Conservation (phyloP, 331 rosid species). For the Erythrophleum ivorense region DNA sequence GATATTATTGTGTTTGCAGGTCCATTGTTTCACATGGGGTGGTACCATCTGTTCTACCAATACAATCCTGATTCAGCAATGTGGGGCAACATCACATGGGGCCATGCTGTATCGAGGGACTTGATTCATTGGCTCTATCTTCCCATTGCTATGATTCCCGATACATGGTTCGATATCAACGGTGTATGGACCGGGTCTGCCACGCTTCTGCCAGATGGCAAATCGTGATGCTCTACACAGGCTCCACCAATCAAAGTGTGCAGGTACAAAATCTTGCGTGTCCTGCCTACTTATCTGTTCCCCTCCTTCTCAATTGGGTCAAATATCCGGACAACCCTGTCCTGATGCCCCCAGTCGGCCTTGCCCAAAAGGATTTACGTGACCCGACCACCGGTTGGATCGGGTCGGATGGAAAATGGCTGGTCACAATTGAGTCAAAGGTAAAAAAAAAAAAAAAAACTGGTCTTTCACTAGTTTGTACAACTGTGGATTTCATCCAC, state of each 20-base stretch:
- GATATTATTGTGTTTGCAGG: slow-evolving; percentile 43
- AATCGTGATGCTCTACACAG: slow-evolving; percentile 72
- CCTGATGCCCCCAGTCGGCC: slow-evolving; percentile 60
- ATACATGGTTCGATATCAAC: slow-evolving; percentile 58
- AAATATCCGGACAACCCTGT: slow-evolving; percentile 70
- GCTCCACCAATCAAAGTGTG: slow-evolving; percentile 52
- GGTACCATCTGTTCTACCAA: slow-evolving; percentile 90
- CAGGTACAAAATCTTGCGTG: slow-evolving; percentile 81
- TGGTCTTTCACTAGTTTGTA: slow-evolving; percentile 61
- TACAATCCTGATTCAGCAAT: slow-evolving; percentile 82
- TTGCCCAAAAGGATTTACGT: slow-evolving; percentile 57
- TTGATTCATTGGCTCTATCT: slow-evolving; percentile 85
- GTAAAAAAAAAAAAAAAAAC: slow-evolving; percentile 39
- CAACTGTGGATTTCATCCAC: slow-evolving; percentile 54
- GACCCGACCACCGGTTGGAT: slow-evolving; percentile 83
- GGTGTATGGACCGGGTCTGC: slow-evolving; percentile 95
- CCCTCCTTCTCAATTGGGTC: slow-evolving; percentile 78
- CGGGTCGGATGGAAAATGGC: slow-evolving; percentile 73
- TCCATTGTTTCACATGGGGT: slow-evolving; percentile 73
- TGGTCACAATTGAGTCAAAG: slow-evolving; percentile 58
- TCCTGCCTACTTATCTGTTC: slow-evolving; percentile 80
- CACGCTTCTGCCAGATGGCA: slow-evolving; percentile 68
- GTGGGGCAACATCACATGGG: slow-evolving; percentile 95
- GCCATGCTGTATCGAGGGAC: slow-evolving; percentile 82
- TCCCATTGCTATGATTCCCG: slow-evolving; percentile 69